Percentiles rank a stretch among this genome's conserved stretches.
phyloP scores from a whole-genome alignment of 2,329 filamentous ascomycete species.

The Mariannaea sp. region DNA sequence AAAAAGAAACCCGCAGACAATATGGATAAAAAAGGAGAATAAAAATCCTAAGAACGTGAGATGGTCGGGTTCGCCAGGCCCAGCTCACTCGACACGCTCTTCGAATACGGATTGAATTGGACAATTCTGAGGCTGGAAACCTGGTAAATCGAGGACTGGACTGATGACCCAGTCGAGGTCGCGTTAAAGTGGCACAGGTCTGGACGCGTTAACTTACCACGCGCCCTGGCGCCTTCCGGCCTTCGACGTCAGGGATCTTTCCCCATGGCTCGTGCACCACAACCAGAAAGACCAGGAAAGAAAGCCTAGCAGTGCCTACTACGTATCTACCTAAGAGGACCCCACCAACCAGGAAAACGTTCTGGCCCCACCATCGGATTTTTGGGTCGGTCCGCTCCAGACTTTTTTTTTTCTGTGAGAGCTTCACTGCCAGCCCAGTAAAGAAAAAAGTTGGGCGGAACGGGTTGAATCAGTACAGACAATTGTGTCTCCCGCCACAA shows the following conservation, averaged over 20 bases:
- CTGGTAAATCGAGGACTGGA: too few species aligned
- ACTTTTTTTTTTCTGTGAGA: conserved; percentile 43
- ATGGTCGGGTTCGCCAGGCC: not conserved
- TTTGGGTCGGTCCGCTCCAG: conserved; percentile 41
- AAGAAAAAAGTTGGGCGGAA: conserved; percentile 28
- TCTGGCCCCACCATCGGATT: conserved; percentile 42
- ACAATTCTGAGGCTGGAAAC: conserved; percentile 18
- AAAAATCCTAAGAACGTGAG: not conserved
- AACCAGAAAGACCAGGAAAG: too few species aligned
- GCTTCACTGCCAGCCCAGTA: conserved; percentile 31
- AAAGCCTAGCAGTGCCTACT: too few species aligned
- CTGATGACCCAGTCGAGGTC: conserved; percentile 14
- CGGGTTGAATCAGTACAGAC: conserved; percentile 20
- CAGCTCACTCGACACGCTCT: not conserved
- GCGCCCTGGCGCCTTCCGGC: not conserved
- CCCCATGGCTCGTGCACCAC: not conserved
- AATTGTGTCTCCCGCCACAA: conserved; percentile 29
- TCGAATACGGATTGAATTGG: conserved; percentile 8
- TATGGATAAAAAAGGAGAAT: not conserved
- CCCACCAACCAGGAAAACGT: conserved; percentile 24
- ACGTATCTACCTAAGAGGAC: too few species aligned
- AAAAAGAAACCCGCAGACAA: not conserved
- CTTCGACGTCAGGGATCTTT: conserved; percentile 32
- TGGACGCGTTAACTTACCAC: conserved; percentile 37
- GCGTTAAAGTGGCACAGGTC: conserved; percentile 33